These are phyloP conservation scores for Phytopythium vexans DNA, from an alignment of 352 stramenopile genomes.

Conservation along the genomic window DNA sequence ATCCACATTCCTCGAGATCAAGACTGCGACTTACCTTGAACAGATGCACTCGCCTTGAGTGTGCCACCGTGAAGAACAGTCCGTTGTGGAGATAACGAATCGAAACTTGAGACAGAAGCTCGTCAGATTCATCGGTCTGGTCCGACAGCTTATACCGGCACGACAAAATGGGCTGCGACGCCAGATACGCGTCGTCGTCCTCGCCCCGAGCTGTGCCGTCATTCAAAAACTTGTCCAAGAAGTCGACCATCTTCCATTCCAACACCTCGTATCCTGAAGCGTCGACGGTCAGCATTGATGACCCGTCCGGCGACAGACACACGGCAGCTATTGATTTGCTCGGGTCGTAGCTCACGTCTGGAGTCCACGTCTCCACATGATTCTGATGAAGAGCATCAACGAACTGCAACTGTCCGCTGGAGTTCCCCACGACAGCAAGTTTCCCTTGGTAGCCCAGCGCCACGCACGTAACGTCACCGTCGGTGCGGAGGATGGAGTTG, in stretches of 20 bases:
- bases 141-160: slow-evolving; percentile 27
- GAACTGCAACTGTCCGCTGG: slow-evolving; percentile 27
- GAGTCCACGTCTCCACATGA: slow-evolving; percentile 27
- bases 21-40: slow-evolving; percentile 26
- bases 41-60: slow-evolving; percentile 21
- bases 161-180: slow-evolving; percentile 11
- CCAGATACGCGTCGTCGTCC: slow-evolving; percentile 9
- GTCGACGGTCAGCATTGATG: slow-evolving; percentile 30
- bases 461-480: slow-evolving; percentile 28
- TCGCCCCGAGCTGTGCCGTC: neutral
- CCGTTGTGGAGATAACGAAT: slow-evolving; percentile 30
- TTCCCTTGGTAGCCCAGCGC: slow-evolving; percentile 26
- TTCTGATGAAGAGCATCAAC: slow-evolving; percentile 24
- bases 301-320: slow-evolving; percentile 30
- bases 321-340: slow-evolving; percentile 16
- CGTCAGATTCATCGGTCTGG: slow-evolving; percentile 4
- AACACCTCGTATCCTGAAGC: slow-evolving; percentile 16
- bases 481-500: slow-evolving; percentile 16
- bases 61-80: slow-evolving; percentile 34
- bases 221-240: slow-evolving; percentile 23
- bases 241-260: slow-evolving; percentile 28
- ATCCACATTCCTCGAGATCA: neutral
- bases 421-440: slow-evolving; percentile 24
- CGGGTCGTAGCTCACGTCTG: slow-evolving; percentile 6
- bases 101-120: slow-evolving; percentile 10